Evolutionary conservation across 768 basidiomycete species (phyloP).

Genomic region (Suillus placidus): DNA sequence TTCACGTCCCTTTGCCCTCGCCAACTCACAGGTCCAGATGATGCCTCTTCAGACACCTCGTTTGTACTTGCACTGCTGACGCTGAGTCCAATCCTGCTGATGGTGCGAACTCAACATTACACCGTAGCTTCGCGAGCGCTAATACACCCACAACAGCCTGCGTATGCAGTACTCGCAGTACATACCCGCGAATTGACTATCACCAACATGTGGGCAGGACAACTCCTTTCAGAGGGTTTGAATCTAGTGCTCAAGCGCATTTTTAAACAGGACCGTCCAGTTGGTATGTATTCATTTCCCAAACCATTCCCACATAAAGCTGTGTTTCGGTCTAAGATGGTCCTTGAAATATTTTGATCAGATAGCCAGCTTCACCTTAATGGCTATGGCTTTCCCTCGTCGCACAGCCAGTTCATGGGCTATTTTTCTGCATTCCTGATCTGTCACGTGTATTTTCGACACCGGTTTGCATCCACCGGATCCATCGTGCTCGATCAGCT

Average conservation of each 20-base stretch:
- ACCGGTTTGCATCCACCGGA: slow-evolving; percentile 63
- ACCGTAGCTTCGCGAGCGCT: slow-evolving; percentile 6
- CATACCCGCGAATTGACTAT: slow-evolving; percentile 80
- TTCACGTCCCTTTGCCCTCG: neutral
- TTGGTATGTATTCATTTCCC: slow-evolving; percentile 44
- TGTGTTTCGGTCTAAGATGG: neutral
- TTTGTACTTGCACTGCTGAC: slow-evolving; percentile 63
- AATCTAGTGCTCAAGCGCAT: slow-evolving; percentile 70
- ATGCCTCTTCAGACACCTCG: slow-evolving; percentile 60
- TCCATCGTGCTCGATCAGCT: slow-evolving; percentile 50
- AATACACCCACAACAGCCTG: slow-evolving; percentile 50
- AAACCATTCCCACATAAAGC: neutral
- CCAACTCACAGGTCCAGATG: slow-evolving; percentile 44
- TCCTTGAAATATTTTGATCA: slow-evolving; percentile 14
- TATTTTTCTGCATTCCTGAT: slow-evolving; percentile 79
- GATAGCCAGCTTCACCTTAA: slow-evolving; percentile 34
- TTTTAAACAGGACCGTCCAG: slow-evolving; percentile 71
- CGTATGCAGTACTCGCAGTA: slow-evolving; percentile 74
- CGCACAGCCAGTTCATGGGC: slow-evolving; percentile 90
- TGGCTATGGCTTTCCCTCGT: slow-evolving; percentile 88
- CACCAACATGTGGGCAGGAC: slow-evolving; percentile 83
- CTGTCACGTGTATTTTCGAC: slow-evolving; percentile 72
- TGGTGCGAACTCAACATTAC: slow-evolving; percentile 46
- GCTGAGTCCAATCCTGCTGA: slow-evolving; percentile 69
- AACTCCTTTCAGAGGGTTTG: slow-evolving; percentile 68